Conservation (phyloP, 176 grass and related monocot genomes). For the Areca catechu region DNA sequence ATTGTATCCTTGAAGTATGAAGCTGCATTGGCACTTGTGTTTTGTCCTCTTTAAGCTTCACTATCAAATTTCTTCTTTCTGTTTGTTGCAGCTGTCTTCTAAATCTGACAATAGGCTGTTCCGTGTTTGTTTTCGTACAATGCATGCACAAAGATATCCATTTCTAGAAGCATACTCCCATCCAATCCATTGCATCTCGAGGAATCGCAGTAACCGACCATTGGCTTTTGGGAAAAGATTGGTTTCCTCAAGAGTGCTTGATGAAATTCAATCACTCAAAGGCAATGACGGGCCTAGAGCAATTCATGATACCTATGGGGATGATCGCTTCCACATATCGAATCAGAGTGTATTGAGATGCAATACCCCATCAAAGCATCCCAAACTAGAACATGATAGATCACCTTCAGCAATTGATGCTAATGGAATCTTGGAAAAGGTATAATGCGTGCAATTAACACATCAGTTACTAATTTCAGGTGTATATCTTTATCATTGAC, state of each 20-base stretch:
- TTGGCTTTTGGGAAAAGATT: slow-evolving; percentile 33
- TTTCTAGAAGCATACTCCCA: slow-evolving; percentile 83
- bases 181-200: slow-evolving; percentile 83
- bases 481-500: no score
- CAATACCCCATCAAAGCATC: slow-evolving; percentile 26
- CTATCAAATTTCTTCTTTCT: background rate
- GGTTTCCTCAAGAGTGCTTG: slow-evolving; percentile 17
- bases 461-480: background rate
- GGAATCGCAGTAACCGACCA: slow-evolving; percentile 37
- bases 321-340: slow-evolving; percentile 18
- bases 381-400: slow-evolving; percentile 32
- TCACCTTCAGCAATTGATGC: slow-evolving; percentile 4
- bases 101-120: slow-evolving; percentile 96
- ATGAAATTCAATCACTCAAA: slow-evolving; percentile 34
- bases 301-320: slow-evolving; percentile 29
- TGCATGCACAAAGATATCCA: slow-evolving; percentile 52
- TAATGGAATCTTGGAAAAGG: slow-evolving; percentile 31
- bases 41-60: no score
- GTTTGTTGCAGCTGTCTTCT: slow-evolving; percentile 67
- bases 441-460: slow-evolving; percentile 14
- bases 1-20: no score
- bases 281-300: slow-evolving; percentile 24
- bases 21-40: no score
- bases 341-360: slow-evolving; percentile 23
- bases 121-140: slow-evolving; percentile 55